Percentiles rank a stretch among this genome's conserved stretches.
phyloP scores from a whole-genome alignment of 2,329 filamentous ascomycete species.

The Aspergillus sp. region DNA sequence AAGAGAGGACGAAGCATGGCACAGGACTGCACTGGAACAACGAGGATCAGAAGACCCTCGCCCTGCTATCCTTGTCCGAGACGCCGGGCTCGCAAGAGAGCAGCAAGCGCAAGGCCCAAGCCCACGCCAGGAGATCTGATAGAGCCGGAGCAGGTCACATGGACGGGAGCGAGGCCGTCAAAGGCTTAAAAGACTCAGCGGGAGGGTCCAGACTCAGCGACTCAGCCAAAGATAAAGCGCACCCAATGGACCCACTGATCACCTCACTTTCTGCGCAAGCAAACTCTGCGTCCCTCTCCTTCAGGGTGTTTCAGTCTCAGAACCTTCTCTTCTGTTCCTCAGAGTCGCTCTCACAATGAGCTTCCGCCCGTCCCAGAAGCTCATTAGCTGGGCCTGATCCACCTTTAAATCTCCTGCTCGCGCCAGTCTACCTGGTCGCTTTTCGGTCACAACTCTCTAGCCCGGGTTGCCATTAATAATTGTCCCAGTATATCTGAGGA shows the following conservation, averaged over 20 bases:
- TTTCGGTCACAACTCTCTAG: background rate
- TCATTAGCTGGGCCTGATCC: constrained; percentile 3
- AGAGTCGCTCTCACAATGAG: background rate
- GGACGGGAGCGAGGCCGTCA: constrained; percentile 8
- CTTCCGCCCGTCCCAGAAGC: background rate
- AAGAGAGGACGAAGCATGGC: constrained; percentile 10
- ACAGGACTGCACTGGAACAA: constrained; percentile 1
- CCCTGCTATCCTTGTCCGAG: background rate
- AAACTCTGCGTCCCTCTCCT: background rate
- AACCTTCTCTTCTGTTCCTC: background rate
- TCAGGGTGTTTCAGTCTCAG: background rate
- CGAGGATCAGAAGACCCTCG: background rate
- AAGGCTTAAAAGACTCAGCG: background rate
- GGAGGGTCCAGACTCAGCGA: constrained; percentile 18
- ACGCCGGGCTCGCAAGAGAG: no score
- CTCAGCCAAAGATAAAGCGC: constrained; percentile 3
- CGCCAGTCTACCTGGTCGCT: background rate
- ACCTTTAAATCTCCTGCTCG: background rate
- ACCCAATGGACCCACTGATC: constrained; percentile 11
- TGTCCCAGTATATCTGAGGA: background rate
- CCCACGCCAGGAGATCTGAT: background rate
- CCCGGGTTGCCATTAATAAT: constrained; percentile 2
- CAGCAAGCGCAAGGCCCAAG: background rate
- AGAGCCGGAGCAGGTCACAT: constrained; percentile 3
- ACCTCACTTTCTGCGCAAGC: background rate